Base-by-base conservation (phyloP, 1,284 basidiomycete genomes). In the Pseudozyma pruni region DNA sequence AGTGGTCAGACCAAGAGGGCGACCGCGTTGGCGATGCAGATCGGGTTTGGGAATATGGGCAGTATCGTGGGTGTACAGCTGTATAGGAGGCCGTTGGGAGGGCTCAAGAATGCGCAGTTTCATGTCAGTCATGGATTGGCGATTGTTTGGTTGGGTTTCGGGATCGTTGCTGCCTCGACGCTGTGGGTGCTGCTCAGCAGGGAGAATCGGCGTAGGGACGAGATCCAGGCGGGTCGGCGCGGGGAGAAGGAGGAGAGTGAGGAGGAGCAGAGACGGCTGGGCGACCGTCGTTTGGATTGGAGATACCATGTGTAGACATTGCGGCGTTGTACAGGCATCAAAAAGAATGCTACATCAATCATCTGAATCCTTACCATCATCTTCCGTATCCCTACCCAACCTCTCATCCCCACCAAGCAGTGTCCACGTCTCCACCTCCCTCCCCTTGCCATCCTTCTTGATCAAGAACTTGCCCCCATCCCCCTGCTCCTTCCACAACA, bases 1-100 rank as follows among this genome's bases (percentile, higher is more conserved):
- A 87, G 87, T 8, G 87, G 87, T 3, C 89, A 90, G 73, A 90
- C 89, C 1, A 89, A 90, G 76, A 86, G 89, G 6, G 89, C 89
- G 1, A 85, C 88, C 1, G 87, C 87, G 0, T 85, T 88, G 3
- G 89, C 88, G 1, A 86, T 89, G 85, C 88, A 89, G 77, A 89
- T 90, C 57, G 86, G 86, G 14, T 86, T 90, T 11, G 89, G 89
- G 8, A 88, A 90, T 72, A 82, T 87, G 39, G 89, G 88, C 6
- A 87, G 88, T 19, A 87, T 90, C 56, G 85, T 86, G 23, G 76
- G 79, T 86, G 47, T 84, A 87, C 70, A 84, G 73, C 81, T 85
- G 41, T 90, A 86, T 83, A 85, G 88, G 32, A 86, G 83, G 47
- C 88, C 88, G 11, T 87, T 78, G 9, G 76, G 76, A 0, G 44